These are phyloP conservation scores for Tuber microsphaerosporum DNA, from an alignment of 495 filamentous ascomycete genomes.

Conservation along the genomic window DNA sequence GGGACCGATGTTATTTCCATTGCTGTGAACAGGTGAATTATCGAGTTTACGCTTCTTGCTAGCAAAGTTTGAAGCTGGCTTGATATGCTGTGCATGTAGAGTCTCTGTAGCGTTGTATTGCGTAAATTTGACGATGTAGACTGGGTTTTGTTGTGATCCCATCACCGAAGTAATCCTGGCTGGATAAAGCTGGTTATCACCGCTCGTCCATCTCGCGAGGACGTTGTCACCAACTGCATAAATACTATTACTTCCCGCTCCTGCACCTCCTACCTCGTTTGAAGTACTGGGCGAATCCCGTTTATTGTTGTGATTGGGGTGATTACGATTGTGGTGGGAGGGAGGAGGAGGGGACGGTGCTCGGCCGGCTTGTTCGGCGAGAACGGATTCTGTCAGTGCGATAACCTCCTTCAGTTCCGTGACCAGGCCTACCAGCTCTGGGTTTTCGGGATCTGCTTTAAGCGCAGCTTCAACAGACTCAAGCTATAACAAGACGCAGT, in stretches of 20 bases:
- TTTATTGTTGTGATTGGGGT: slow-evolving; percentile 19
- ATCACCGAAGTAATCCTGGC: slow-evolving; percentile 90
- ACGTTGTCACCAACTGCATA: slow-evolving; percentile 87
- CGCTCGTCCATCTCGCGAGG: slow-evolving; percentile 81
- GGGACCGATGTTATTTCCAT: slow-evolving; percentile 40
- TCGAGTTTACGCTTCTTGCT: slow-evolving; percentile 88
- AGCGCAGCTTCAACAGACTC: slow-evolving; percentile 70
- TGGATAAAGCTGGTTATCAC: slow-evolving; percentile 84
- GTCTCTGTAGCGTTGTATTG: slow-evolving; percentile 81
- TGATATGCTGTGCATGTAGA: slow-evolving; percentile 74
- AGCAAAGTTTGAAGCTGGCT: slow-evolving; percentile 57
- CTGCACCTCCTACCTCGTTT: slow-evolving; percentile 51
- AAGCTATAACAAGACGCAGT: slow-evolving; percentile 51
- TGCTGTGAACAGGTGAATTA: slow-evolving; percentile 52
- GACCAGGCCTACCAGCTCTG: slow-evolving; percentile 70
- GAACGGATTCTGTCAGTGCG: slow-evolving; percentile 64
- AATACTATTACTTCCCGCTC: slow-evolving; percentile 45
- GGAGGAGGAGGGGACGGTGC: slow-evolving; percentile 44
- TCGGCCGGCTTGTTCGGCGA: slow-evolving; percentile 54
- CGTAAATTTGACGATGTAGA: slow-evolving; percentile 92
- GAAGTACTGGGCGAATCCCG: slow-evolving; percentile 30
- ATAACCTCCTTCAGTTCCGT: slow-evolving; percentile 79
- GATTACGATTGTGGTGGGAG: slow-evolving; percentile 27
- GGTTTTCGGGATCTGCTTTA: slow-evolving; percentile 74
- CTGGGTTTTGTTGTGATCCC: slow-evolving; percentile 74